Conservation (phyloP, 2,329 filamentous ascomycete genomes). For the Knoxdaviesia capensis region DNA sequence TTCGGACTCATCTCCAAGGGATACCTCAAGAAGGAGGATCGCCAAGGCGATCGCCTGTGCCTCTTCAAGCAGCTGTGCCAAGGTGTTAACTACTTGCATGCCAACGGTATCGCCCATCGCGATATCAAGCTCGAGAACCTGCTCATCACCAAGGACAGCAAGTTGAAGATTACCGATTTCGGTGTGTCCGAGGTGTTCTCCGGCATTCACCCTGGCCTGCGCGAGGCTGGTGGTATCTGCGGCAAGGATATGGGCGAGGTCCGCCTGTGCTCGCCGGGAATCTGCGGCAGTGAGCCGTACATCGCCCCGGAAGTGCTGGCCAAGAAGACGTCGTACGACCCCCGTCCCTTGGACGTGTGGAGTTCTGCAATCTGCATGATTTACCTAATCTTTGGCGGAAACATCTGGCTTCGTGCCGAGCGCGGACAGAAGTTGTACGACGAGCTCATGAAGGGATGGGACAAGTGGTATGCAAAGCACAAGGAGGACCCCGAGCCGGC, state of each 20-base stretch:
- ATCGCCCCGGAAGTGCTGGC: slow-evolving; percentile 69
- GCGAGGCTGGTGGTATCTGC: slow-evolving; percentile 52
- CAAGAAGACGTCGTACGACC: slow-evolving; percentile 46
- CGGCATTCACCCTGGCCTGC: slow-evolving; percentile 60
- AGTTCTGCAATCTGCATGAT: slow-evolving; percentile 69
- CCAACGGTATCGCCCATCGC: slow-evolving; percentile 69
- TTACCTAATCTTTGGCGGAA: slow-evolving; percentile 50
- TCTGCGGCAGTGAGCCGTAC: slow-evolving; percentile 72
- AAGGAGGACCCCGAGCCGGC: slow-evolving; percentile 10
- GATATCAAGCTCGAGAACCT: slow-evolving; percentile 70
- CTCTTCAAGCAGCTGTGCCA: slow-evolving; percentile 79
- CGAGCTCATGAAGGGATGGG: slow-evolving; percentile 45
- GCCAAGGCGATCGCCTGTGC: slow-evolving; percentile 51
- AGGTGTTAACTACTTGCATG: slow-evolving; percentile 65
- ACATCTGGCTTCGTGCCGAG: slow-evolving; percentile 55
- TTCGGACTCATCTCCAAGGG: slow-evolving; percentile 54
- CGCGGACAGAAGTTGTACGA: slow-evolving; percentile 37
- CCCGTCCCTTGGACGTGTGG: slow-evolving; percentile 71
- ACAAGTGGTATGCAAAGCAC: slow-evolving; percentile 41
- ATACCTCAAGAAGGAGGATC: slow-evolving; percentile 44
- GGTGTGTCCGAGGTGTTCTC: slow-evolving; percentile 74
- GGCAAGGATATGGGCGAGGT: slow-evolving; percentile 52
- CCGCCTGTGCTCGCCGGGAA: slow-evolving; percentile 54
- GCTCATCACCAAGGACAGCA: slow-evolving; percentile 55
- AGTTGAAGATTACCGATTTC: slow-evolving; percentile 83